Conservation (phyloP, 2,329 filamentous ascomycete genomes). For the Stagonosporopsis rhizophila region DNA sequence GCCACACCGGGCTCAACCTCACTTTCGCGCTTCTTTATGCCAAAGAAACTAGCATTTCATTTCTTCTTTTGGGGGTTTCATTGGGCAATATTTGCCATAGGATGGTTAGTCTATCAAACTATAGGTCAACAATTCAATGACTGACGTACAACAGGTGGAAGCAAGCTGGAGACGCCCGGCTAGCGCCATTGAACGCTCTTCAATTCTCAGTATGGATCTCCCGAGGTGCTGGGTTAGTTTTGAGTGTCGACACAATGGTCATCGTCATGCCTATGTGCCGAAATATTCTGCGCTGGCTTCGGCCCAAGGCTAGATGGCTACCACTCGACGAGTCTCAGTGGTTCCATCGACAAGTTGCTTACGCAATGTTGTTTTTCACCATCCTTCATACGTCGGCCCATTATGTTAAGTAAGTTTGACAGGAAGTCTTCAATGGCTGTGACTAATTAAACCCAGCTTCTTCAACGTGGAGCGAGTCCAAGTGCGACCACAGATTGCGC, state of each 20-base stretch:
- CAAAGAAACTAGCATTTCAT: conserved; percentile 79
- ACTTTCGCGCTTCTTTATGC: conserved; percentile 58
- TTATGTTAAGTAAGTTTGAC: conserved; percentile 81
- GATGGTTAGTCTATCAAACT: conserved; percentile 70
- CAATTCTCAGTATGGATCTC: conserved; percentile 95
- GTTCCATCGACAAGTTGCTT: conserved; percentile 96
- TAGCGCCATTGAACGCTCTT: conserved; percentile 81
- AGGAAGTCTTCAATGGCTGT: neutral
- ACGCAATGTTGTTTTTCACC: conserved; percentile 83
- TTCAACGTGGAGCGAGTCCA: conserved; percentile 91
- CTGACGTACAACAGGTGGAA: conserved; percentile 69
- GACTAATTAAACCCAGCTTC: conserved; percentile 65
- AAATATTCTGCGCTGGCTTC: conserved; percentile 81
- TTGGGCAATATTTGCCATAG: conserved; percentile 78
- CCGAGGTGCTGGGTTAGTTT: conserved; percentile 84
- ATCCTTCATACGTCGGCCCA: conserved; percentile 78
- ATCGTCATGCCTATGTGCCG: conserved; percentile 95
- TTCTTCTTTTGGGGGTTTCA: conserved; percentile 82
- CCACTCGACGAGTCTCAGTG: conserved; percentile 96
- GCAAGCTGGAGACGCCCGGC: conserved; percentile 70
- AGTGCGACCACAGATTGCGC: conserved; percentile 77
- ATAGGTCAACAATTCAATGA: neutral
- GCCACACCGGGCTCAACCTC: conserved; percentile 15
- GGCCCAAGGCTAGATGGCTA: conserved; percentile 85
- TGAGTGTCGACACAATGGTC: conserved; percentile 83